Evolutionary conservation across 2,329 filamentous ascomycete species (phyloP).

Genomic region (Penicillium sp.): DNA sequence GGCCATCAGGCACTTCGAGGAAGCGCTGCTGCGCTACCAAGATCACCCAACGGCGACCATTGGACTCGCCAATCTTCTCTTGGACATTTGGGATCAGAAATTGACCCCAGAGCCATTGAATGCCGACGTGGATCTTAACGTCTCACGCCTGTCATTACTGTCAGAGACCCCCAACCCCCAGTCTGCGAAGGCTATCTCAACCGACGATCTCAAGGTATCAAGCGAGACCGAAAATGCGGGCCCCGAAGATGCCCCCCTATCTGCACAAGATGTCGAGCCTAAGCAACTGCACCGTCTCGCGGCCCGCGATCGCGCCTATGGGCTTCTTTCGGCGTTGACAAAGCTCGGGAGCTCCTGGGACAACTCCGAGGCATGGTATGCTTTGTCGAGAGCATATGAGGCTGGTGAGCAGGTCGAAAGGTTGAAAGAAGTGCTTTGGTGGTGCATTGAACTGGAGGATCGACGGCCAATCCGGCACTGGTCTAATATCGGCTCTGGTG

Average conservation of each 20-base stretch:
- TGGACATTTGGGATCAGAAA: constrained; percentile 73
- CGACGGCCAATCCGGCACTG: constrained; percentile 75
- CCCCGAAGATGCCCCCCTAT: constrained; percentile 10
- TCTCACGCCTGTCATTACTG: constrained; percentile 28
- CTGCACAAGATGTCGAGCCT: constrained; percentile 52
- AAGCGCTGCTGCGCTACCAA: constrained; percentile 73
- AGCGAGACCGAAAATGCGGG: constrained; percentile 5
- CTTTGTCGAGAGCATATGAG: constrained; percentile 82
- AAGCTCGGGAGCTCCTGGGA: constrained; percentile 89
- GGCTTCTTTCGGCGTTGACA: constrained; percentile 76
- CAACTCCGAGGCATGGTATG: constrained; percentile 88
- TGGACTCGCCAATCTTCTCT: constrained; percentile 76
- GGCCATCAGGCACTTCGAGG: constrained; percentile 77
- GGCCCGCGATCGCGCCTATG: constrained; percentile 83
- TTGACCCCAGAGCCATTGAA: constrained; percentile 37
- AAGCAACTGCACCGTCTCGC: constrained; percentile 80
- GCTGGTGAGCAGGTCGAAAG: constrained; percentile 81
- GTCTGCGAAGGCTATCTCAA: constrained; percentile 22
- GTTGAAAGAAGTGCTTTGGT: constrained; percentile 92
- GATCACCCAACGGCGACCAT: constrained; percentile 80
- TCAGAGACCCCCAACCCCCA: constrained; percentile 24
- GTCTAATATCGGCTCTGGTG: constrained; percentile 66
- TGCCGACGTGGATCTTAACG: constrained; percentile 28
- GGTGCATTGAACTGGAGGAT: constrained; percentile 95
- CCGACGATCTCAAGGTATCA: constrained; percentile 21